These are phyloP conservation scores for Fusarium subtropicale DNA, from an alignment of 2,329 filamentous ascomycete genomes.

Conservation along the genomic window DNA sequence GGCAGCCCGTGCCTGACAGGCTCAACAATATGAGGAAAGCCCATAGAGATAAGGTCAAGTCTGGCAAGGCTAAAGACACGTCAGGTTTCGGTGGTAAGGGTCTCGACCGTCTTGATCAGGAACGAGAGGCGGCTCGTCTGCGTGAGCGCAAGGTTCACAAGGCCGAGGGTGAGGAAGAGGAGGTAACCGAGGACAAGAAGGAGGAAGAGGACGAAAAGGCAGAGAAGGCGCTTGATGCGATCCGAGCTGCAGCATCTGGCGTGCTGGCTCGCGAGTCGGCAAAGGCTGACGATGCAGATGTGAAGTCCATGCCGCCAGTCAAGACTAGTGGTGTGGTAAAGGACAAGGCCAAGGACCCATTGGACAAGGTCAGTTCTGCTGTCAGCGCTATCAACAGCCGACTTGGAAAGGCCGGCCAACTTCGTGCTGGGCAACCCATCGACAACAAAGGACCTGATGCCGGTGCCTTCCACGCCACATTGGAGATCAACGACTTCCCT, in stretches of 20 bases:
- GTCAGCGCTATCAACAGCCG: conserved; percentile 92
- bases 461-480: conserved; percentile 93
- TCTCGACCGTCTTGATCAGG: conserved; percentile 89
- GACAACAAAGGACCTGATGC: conserved; percentile 99
- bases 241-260: conserved; percentile 70
- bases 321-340: conserved; percentile 68
- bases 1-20: conserved; percentile 80
- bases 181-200: conserved; percentile 83
- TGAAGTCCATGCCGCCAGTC: conserved; percentile 53
- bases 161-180: conserved; percentile 85
- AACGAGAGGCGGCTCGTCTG: conserved; percentile 86
- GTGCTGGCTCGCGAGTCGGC: conserved; percentile 65
- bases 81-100: conserved; percentile 96
- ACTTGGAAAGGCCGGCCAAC: conserved; percentile 87
- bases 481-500: conserved; percentile 99
- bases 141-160: conserved; percentile 91
- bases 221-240: conserved; percentile 73
- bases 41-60: conserved; percentile 91
- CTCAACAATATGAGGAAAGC: conserved; percentile 74
- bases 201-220: conserved; percentile 72
- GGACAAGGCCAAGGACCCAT: conserved; percentile 71
- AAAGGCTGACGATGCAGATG: conserved; percentile 57
- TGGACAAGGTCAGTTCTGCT: conserved; percentile 90
- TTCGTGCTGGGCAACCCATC: conserved; percentile 91
- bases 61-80: conserved; percentile 88